Conservation (phyloP, 2,329 filamentous ascomycete genomes). For the Diplocarpon rosae region DNA sequence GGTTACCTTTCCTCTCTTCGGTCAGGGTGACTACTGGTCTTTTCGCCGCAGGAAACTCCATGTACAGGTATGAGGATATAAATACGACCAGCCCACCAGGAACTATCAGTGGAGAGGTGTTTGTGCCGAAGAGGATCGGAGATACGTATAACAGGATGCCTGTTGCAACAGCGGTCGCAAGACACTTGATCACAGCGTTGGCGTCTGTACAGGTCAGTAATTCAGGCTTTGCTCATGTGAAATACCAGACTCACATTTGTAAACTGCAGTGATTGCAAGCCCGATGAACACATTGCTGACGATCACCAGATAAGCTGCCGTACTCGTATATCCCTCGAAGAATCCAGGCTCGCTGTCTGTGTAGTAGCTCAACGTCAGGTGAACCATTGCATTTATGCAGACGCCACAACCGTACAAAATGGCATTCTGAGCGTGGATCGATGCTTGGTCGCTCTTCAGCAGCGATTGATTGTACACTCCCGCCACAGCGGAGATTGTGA, state of each 20-base stretch:
- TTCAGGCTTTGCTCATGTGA: too few species aligned
- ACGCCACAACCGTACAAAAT: conserved; percentile 26
- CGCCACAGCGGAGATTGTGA: conserved; percentile 26
- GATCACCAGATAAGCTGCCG: conserved; percentile 26
- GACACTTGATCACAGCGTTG: conserved; percentile 28
- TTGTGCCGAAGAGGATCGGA: conserved; percentile 25
- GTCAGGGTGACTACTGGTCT: conserved; percentile 9
- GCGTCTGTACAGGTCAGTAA: conserved; percentile 19
- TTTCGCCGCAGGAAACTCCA: conserved; percentile 24
- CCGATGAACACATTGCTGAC: conserved; percentile 29
- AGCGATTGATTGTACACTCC: conserved; percentile 30
- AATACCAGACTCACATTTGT: conserved; percentile 23
- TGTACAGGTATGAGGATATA: conserved; percentile 27
- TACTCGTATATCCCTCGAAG: conserved; percentile 15
- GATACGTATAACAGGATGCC: conserved; percentile 27
- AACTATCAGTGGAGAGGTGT: conserved; percentile 22
- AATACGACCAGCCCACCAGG: conserved; percentile 26
- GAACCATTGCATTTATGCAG: conserved; percentile 25
- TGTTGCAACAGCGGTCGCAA: conserved; percentile 27
- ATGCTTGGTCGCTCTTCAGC: conserved; percentile 26
- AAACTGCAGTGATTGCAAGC: conserved; percentile 28
- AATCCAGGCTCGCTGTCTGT: conserved; percentile 24
- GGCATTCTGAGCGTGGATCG: conserved; percentile 28
- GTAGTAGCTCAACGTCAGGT: conserved; percentile 17
- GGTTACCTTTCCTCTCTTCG: not conserved